A percentile compares a stretch with the other conserved stretches of the same genome.
Evolutionary conservation across 768 basidiomycete genomes (phyloP).

Genomic region (Panaeolus cyanescens): DNA sequence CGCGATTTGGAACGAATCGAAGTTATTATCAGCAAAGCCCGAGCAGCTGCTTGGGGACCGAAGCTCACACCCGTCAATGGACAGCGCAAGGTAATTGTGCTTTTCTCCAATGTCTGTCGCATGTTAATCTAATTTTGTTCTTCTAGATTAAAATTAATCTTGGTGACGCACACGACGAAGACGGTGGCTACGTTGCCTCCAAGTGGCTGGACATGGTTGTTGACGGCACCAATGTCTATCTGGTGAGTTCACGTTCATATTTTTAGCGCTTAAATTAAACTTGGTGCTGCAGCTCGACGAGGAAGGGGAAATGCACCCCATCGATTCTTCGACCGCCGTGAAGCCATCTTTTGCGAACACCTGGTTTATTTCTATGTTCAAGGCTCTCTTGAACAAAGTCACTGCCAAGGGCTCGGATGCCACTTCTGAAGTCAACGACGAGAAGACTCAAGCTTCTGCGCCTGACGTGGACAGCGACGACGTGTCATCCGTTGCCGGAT

Average conservation of each 20-base stretch:
- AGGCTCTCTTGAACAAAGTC: constrained; percentile 29
- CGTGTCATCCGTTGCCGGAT: constrained; percentile 41
- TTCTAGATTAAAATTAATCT: constrained; percentile 72
- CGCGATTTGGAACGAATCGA: constrained; percentile 74
- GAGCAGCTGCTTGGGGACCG: constrained; percentile 78
- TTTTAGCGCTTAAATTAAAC: not conserved
- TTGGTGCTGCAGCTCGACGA: constrained; percentile 54
- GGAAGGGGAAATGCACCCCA: constrained; percentile 54
- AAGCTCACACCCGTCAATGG: constrained; percentile 65
- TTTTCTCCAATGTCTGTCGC: constrained; percentile 7
- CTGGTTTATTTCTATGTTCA: constrained; percentile 64
- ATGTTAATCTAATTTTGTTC: not conserved
- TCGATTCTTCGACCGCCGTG: constrained; percentile 60
- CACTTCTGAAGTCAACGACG: not conserved
- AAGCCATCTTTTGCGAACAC: constrained; percentile 62
- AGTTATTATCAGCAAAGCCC: constrained; percentile 60
- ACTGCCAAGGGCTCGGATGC: constrained; percentile 21
- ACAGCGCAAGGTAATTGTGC: constrained; percentile 61
- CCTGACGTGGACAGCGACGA: constrained; percentile 37
- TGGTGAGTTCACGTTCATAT: constrained; percentile 50
- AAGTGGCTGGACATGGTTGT: constrained; percentile 81
- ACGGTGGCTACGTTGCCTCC: constrained; percentile 49
- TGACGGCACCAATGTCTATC: constrained; percentile 71
- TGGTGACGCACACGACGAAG: constrained; percentile 58
- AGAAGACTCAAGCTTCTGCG: constrained; percentile 17